These are phyloP conservation scores for Pythium plurisporium DNA, from an alignment of 352 stramenopile genomes.

Conservation along the genomic window DNA sequence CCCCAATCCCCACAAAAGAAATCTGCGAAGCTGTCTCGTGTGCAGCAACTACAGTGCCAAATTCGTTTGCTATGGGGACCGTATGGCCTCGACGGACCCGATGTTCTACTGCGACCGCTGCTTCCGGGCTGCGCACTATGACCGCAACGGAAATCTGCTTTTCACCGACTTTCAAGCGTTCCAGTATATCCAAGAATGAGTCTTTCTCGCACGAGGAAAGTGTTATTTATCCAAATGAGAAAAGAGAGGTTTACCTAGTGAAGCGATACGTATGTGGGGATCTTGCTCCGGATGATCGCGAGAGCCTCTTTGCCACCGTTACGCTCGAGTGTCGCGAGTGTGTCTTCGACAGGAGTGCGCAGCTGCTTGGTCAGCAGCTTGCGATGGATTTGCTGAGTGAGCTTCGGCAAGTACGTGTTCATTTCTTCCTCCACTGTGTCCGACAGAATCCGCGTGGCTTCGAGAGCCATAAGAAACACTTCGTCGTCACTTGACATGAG, in stretches of 20 bases:
- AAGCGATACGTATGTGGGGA: slow-evolving; percentile 69
- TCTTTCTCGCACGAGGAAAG: too few species aligned
- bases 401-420: slow-evolving; percentile 68
- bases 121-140: slow-evolving; percentile 64
- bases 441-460: slow-evolving; percentile 61
- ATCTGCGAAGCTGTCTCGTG: slow-evolving; percentile 66
- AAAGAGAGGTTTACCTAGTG: slow-evolving; percentile 32
- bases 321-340: slow-evolving; percentile 55
- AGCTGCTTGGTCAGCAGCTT: slow-evolving; percentile 61
- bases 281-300: slow-evolving; percentile 72
- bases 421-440: slow-evolving; percentile 65
- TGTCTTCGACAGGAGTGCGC: slow-evolving; percentile 52
- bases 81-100: slow-evolving; percentile 51
- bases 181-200: slow-evolving; percentile 66
- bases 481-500: slow-evolving; percentile 72
- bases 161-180: slow-evolving; percentile 74
- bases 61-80: slow-evolving; percentile 73
- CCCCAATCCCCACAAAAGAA: slow-evolving; percentile 39
- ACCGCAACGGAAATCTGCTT: slow-evolving; percentile 41
- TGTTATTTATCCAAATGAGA: too few species aligned
- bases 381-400: slow-evolving; percentile 77
- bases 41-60: slow-evolving; percentile 77
- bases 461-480: slow-evolving; percentile 61
- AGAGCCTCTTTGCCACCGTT: slow-evolving; percentile 72
- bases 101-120: slow-evolving; percentile 81